Evolutionary conservation across 129 eudicot genomes (phyloP), one percentile per base, ranked within the genome.

Genomic region (Lonicera japonica): DNA sequence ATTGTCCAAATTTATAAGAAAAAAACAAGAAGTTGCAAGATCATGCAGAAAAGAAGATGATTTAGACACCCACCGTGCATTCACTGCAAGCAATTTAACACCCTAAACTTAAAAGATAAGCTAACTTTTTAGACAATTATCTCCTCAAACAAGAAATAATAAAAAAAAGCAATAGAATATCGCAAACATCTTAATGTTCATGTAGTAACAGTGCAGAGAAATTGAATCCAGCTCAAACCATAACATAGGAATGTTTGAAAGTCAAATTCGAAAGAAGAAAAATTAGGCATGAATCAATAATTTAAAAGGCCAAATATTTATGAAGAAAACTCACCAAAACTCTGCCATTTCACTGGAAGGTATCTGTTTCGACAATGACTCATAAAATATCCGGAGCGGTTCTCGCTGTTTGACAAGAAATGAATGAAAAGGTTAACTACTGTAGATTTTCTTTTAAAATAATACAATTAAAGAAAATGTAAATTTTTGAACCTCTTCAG

Each of bases 261-360:
- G 50, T 3, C 21, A 50, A 14, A 16, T 50, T 50, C 5, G n/a
- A 50, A 5, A 50, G 16, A 50, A 17, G 16, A 50, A 14, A 14
- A 17, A 50, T 5, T 14, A 50, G 55, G n/a, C n/a, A 29, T 29
- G 36, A 50, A 3, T 17, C 55, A 50, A 50, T 14, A 1, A 50
- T 14, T 1, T 5, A 16, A 14, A 50, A 50, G 9, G 0, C 20
- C 4, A 50, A n/a, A 3, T 14, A 15, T 4, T 50, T 11, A 50
- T 16, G 55, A 34, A 17, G 65, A 53, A 61, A 65, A 73, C 95
- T 84, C 71, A 91, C 97, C 97, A 91, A 72, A 87, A 91, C 69
- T 91, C 97, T 21, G 97, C 97, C 97, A 91, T 91, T 87, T 91
- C 97, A 61, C 97, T 91, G 3, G 96, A 87, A 40, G 97, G 97